Evolutionary conservation across 2,329 filamentous ascomycete genomes (phyloP).

Genomic region (Cercospora zeina): DNA sequence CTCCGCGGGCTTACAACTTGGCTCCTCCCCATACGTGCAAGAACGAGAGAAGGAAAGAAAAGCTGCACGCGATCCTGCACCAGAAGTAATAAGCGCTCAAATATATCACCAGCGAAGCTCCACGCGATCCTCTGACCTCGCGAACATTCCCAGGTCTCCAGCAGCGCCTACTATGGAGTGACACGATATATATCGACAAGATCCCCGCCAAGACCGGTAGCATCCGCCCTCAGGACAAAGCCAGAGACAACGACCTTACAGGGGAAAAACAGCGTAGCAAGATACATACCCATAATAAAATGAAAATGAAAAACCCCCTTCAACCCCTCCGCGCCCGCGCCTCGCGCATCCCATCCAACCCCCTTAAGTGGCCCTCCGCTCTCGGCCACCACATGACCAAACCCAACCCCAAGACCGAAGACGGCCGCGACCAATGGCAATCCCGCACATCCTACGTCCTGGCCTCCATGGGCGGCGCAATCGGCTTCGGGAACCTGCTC

Average conservation of each 20-base stretch:
- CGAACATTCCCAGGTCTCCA: not conserved
- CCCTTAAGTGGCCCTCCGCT: conserved; percentile 4
- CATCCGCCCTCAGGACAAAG: not conserved
- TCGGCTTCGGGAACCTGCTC: conserved; percentile 59
- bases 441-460: conserved; percentile 58
- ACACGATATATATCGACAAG: not conserved
- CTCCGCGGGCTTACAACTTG: conserved; percentile 7
- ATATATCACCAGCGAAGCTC: not conserved
- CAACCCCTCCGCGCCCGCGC: not conserved
- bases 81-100: not conserved
- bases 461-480: conserved; percentile 60
- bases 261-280: too few relatives aligned
- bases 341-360: conserved; percentile 8
- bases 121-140: not conserved
- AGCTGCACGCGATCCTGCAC: not conserved
- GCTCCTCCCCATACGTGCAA: not conserved
- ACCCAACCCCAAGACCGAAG: conserved; percentile 24
- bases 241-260: too few relatives aligned
- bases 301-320: conserved; percentile 12
- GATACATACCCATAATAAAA: not conserved
- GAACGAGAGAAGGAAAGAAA: not conserved
- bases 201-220: not conserved
- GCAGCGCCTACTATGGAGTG: not conserved
- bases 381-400: conserved; percentile 16
- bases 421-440: conserved; percentile 57